These are phyloP conservation scores for Antitrichia curtipendula DNA, from an alignment of 225 moss, liverwort and hornwort species.

Conservation along the genomic window DNA sequence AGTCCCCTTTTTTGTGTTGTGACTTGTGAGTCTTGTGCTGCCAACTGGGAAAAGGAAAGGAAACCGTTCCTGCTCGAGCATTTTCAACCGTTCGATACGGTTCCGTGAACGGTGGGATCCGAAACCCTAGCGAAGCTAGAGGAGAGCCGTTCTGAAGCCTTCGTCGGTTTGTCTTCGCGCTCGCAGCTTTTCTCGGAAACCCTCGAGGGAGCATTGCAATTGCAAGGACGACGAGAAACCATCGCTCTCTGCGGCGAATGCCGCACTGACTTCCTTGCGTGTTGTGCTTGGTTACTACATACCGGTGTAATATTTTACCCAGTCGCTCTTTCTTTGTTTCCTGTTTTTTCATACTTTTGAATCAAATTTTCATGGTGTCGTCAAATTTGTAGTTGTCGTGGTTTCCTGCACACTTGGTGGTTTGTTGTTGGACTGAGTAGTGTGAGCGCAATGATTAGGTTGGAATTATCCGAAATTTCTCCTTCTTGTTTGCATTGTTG, in stretches of 20 bases:
- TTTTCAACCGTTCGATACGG: not conserved
- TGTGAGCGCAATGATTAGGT: not conserved
- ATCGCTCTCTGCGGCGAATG: not conserved
- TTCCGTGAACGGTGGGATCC: not conserved
- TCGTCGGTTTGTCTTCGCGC: not conserved
- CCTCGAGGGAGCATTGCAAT: not conserved
- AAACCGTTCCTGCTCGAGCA: conserved; percentile 3
- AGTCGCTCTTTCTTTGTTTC: not conserved
- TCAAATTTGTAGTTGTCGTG: not conserved
- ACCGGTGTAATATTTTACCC: not conserved
- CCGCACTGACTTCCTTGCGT: not conserved
- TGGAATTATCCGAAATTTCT: not conserved
- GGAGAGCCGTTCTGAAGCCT: not conserved
- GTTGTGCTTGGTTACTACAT: not conserved
- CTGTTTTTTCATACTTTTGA: not conserved
- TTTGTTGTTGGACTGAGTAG: not conserved
- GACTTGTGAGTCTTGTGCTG: not conserved
- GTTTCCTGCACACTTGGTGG: not conserved
- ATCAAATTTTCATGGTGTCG: not conserved
- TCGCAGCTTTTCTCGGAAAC: not conserved
- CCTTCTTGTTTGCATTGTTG: not conserved
- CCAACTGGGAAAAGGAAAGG: not conserved
- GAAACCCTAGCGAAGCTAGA: conserved; percentile 12
- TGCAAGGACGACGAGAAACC: not conserved
- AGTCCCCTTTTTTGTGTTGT: not conserved